phyloP scores from a whole-genome alignment of 2,329 filamentous ascomycete genomes.

The Phialophora macrospora region DNA sequence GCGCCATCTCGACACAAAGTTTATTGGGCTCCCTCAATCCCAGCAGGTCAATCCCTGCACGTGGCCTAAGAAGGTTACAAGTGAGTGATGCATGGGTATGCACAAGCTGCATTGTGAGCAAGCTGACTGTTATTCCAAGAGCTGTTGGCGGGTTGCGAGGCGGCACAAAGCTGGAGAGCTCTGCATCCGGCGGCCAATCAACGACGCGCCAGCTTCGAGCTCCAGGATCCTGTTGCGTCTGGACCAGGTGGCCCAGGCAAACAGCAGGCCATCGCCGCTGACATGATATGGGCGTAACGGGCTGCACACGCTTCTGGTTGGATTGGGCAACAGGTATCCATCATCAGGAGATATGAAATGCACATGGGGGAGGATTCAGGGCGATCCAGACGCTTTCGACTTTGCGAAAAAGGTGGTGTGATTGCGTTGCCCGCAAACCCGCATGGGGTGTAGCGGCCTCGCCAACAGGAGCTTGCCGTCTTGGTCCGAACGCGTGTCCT shows the following conservation, averaged over 20 bases:
- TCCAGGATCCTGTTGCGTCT: background rate
- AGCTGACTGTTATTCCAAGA: conserved; percentile 14
- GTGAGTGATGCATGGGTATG: conserved; percentile 5
- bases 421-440: background rate
- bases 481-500: background rate
- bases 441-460: background rate
- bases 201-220: background rate
- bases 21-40: background rate
- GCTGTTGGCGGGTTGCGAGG: background rate
- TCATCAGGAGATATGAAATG: conserved; percentile 6
- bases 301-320: background rate
- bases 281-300: conserved; percentile 1
- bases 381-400: background rate
- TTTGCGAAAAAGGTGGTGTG: conserved; percentile 5
- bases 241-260: background rate
- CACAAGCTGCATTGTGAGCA: conserved; percentile 24
- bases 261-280: background rate
- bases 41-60: conserved; percentile 21
- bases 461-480: background rate
- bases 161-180: conserved; percentile 2
- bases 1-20: background rate
- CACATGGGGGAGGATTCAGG: background rate
- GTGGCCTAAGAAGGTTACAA: conserved; percentile 22
- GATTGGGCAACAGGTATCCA: conserved; percentile 3
- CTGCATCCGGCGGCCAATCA: background rate